These are phyloP conservation scores for Cucumis melo DNA, from an alignment of 306 rosid species.

Conservation along the genomic window DNA sequence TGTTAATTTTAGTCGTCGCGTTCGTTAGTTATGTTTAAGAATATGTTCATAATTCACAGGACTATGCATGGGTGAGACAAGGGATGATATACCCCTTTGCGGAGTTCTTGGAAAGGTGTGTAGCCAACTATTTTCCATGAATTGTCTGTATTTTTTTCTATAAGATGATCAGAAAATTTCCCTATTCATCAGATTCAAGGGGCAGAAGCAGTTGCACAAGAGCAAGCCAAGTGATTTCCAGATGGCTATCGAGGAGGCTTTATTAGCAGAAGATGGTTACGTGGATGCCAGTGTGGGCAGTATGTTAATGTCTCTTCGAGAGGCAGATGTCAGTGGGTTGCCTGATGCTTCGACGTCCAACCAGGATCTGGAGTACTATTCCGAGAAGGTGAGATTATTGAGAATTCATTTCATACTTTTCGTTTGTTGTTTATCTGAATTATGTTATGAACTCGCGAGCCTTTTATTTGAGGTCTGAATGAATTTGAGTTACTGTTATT, in stretches of 20 bases:
- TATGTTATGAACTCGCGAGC: neutral
- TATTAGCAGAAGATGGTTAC: slow-evolving; percentile 61
- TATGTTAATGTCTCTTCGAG: slow-evolving; percentile 20
- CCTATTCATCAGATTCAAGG: slow-evolving; percentile 54
- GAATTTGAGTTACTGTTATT: neutral
- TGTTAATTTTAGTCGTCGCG: neutral
- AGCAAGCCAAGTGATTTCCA: slow-evolving; percentile 78
- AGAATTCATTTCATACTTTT: neutral
- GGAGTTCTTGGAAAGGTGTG: slow-evolving; percentile 69
- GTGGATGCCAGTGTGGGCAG: slow-evolving; percentile 29
- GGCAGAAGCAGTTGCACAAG: slow-evolving; percentile 83
- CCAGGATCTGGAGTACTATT: slow-evolving; percentile 32
- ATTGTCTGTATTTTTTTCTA: neutral
- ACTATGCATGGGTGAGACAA: slow-evolving; percentile 95
- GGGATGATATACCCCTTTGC: slow-evolving; percentile 75
- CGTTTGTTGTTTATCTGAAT: neutral
- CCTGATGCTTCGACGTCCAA: slow-evolving; percentile 26
- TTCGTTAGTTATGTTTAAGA: slow-evolving; percentile 4
- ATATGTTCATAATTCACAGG: slow-evolving; percentile 39
- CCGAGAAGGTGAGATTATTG: slow-evolving; percentile 13
- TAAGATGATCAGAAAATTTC: neutral
- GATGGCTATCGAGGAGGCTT: slow-evolving; percentile 91
- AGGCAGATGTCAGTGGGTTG: slow-evolving; percentile 20
- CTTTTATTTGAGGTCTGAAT: neutral
- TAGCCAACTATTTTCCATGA: slow-evolving; percentile 5